These are phyloP conservation scores for Berberis thunbergii DNA, from an alignment of 164 flowering plant species.

Conservation along the genomic window DNA sequence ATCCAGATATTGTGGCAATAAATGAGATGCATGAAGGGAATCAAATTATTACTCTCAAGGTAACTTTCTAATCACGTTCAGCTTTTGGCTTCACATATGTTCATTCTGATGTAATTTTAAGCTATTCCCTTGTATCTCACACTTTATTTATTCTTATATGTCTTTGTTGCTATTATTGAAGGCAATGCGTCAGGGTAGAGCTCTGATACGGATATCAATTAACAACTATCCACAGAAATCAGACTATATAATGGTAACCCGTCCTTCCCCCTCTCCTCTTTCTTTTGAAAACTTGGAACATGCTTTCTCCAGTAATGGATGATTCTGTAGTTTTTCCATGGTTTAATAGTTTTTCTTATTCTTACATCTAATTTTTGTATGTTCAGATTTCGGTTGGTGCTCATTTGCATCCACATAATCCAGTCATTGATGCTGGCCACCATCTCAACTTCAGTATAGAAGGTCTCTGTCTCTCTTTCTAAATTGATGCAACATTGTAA, in stretches of 20 bases:
- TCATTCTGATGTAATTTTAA: neutral
- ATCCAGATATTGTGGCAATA: slow-evolving; percentile 50
- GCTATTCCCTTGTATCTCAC: neutral
- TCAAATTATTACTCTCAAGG: slow-evolving; percentile 53
- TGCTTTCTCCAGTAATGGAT: neutral
- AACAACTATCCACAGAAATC: slow-evolving; percentile 35
- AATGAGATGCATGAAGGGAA: slow-evolving; percentile 18
- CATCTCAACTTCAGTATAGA: slow-evolving; percentile 50
- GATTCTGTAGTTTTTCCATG: neutral
- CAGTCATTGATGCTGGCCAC: slow-evolving; percentile 44
- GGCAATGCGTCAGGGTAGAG: slow-evolving; percentile 60
- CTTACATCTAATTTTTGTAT: neutral
- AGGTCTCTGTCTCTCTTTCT: slow-evolving; percentile 24
- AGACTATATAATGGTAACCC: slow-evolving; percentile 65
- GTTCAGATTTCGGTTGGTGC: slow-evolving; percentile 75
- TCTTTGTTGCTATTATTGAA: slow-evolving; percentile 17
- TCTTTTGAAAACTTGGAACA: neutral
- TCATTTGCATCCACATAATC: slow-evolving; percentile 54
- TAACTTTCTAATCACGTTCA: slow-evolving; percentile 6
- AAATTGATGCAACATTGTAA: too few species aligned
- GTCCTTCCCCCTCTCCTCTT: neutral
- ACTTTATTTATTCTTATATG: neutral
- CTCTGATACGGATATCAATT: slow-evolving; percentile 65
- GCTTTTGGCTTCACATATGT: neutral
- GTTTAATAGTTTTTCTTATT: neutral